These are phyloP conservation scores for Termitomyces sp. DNA, from an alignment of 768 basidiomycete genomes.

Conservation along the genomic window DNA sequence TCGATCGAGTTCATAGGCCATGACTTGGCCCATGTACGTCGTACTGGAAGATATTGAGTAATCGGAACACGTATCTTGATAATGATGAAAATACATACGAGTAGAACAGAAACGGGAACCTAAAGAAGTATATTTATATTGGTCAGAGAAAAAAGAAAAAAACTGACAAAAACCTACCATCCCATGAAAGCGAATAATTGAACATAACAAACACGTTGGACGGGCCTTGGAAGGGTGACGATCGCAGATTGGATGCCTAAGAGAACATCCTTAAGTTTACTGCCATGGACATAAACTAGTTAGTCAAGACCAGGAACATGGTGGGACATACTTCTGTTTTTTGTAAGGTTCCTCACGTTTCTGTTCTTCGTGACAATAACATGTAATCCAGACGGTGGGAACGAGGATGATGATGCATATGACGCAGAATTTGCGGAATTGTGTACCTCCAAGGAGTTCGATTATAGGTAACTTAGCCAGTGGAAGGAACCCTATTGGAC, in stretches of 20 bases:
- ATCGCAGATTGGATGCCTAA: conserved; percentile 74
- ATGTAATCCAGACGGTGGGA: conserved; percentile 83
- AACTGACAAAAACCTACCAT: conserved; percentile 49
- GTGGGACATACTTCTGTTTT: conserved; percentile 31
- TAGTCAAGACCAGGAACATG: neutral
- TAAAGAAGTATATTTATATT: conserved; percentile 17
- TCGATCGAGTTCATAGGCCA: conserved; percentile 70
- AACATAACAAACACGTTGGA: conserved; percentile 87
- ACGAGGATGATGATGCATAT: conserved; percentile 77
- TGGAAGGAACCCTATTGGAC: conserved; percentile 73
- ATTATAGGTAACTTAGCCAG: conserved; percentile 76
- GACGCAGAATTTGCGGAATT: conserved; percentile 96
- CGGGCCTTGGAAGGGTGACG: conserved; percentile 71
- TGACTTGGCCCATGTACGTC: conserved; percentile 90
- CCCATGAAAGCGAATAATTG: conserved; percentile 97
- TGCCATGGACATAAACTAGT: conserved; percentile 20
- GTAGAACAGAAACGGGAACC: conserved; percentile 96
- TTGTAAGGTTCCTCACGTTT: conserved; percentile 44
- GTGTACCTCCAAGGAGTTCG: conserved; percentile 77
- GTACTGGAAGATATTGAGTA: conserved; percentile 43
- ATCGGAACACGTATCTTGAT: neutral
- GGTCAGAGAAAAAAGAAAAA: conserved; percentile 3
- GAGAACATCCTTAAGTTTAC: conserved; percentile 67
- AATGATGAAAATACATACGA: conserved; percentile 42
- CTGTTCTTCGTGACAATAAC: conserved; percentile 78